phyloP scores from a whole-genome alignment of 2,329 filamentous ascomycete species.

The Scedosporium minutisporum region DNA sequence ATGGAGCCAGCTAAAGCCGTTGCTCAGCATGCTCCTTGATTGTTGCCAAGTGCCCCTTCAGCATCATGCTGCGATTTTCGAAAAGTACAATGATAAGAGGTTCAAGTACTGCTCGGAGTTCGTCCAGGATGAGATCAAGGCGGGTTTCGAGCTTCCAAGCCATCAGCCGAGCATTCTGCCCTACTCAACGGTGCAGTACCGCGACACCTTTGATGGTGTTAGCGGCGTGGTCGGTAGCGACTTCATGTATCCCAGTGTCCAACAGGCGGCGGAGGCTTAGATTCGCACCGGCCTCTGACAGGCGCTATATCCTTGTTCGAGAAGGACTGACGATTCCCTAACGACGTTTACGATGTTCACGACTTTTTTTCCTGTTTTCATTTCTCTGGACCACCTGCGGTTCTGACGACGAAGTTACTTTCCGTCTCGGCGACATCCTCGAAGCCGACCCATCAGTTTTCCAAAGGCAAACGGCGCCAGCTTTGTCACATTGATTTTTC shows the following conservation, averaged over 20 bases:
- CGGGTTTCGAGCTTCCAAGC: slow-evolving; percentile 42
- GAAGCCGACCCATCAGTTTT: too few species aligned
- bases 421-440: too few species aligned
- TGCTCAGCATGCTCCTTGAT: slow-evolving; percentile 71
- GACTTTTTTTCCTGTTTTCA: not conserved
- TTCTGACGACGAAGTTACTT: too few species aligned
- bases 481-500: not conserved
- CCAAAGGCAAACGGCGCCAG: too few species aligned
- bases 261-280: slow-evolving; percentile 1
- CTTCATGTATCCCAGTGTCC: not conserved
- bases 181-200: not conserved
- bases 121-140: slow-evolving; percentile 64
- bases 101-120: slow-evolving; percentile 79
- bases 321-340: not conserved
- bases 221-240: not conserved
- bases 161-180: slow-evolving; percentile 9
- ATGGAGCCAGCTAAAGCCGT: slow-evolving; percentile 66
- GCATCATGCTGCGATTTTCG: slow-evolving; percentile 79
- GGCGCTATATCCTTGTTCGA: not conserved
- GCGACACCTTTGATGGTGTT: not conserved
- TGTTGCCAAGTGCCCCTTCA: slow-evolving; percentile 74
- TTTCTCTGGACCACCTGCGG: not conserved
- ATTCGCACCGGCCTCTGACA: not conserved
- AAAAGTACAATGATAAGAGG: slow-evolving; percentile 82
- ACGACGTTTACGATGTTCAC: slow-evolving; percentile 4